Evolutionary conservation across 305 asterid genomes (phyloP).

Genomic region (Stenogyne calaminthoides): DNA sequence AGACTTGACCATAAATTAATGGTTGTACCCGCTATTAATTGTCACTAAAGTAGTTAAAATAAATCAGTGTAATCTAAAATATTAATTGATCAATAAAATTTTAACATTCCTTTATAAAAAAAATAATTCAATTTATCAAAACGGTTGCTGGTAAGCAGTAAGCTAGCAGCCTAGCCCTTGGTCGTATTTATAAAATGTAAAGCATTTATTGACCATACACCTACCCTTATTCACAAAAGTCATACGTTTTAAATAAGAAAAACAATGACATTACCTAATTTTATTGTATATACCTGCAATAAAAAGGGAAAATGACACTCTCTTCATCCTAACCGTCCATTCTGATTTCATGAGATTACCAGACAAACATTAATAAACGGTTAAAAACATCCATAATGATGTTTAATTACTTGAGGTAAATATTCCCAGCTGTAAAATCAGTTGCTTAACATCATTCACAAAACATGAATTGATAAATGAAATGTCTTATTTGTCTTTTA

Average conservation of each 20-base stretch:
- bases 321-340: not conserved
- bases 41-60: not conserved
- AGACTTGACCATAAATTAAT: too few relatives aligned
- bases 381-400: constrained; percentile 21
- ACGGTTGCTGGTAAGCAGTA: not conserved
- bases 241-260: constrained; percentile 6
- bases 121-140: too few relatives aligned
- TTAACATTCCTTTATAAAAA: too few relatives aligned
- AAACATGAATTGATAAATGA: not conserved
- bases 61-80: not conserved
- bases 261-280: not conserved
- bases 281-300: not conserved
- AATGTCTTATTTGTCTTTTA: too few relatives aligned
- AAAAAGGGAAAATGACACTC: not conserved
- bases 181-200: not conserved
- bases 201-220: constrained; percentile 22
- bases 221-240: constrained; percentile 20
- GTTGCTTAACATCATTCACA: not conserved
- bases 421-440: not conserved
- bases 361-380: not conserved
- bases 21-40: too few relatives aligned
- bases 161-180: not conserved
- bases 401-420: not conserved
- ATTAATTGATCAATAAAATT: not conserved
- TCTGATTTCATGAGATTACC: not conserved